Evolutionary conservation across 1,284 basidiomycete species (phyloP).

Genomic region (Cutaneotrichosporon cutaneum): DNA sequence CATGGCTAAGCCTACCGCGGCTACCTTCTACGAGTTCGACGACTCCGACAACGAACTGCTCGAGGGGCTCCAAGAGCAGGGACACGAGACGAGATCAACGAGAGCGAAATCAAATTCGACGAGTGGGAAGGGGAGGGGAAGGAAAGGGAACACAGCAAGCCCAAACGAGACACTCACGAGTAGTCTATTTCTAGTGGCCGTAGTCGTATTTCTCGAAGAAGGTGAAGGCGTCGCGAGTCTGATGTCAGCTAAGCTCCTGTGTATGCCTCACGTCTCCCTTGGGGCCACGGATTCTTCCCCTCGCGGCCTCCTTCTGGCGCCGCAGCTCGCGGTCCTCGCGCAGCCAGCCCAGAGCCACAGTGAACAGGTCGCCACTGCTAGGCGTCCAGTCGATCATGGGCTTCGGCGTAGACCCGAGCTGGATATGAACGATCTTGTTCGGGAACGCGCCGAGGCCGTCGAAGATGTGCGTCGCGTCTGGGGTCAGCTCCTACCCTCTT

Average conservation of each 20-base stretch:
- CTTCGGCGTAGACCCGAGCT: constrained; percentile 66
- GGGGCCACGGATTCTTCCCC: constrained; percentile 67
- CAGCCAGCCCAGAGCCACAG: constrained; percentile 77
- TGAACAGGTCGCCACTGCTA: constrained; percentile 60
- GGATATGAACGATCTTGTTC: constrained; percentile 85
- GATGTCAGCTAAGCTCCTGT: constrained; percentile 14
- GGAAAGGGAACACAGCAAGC: neutral
- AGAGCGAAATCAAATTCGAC: too few relatives aligned
- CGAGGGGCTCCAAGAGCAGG: too few relatives aligned
- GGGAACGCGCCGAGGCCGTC: constrained; percentile 84
- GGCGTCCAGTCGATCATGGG: constrained; percentile 69
- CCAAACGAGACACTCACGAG: neutral
- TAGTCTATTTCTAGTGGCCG: constrained; percentile 2
- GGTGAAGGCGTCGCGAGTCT: constrained; percentile 72
- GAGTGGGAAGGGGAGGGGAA: neutral
- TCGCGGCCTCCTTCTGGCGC: constrained; percentile 61
- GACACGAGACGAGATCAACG: too few relatives aligned
- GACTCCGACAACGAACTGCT: too few relatives aligned
- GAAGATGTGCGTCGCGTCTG: constrained; percentile 91
- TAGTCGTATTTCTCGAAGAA: constrained; percentile 80
- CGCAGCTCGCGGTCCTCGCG: constrained; percentile 70
- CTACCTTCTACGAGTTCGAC: too few relatives aligned
- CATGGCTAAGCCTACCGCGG: too few relatives aligned
- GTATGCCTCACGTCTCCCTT: constrained; percentile 59
- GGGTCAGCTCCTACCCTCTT: neutral